Evolutionary conservation across 2,329 filamentous ascomycete species (phyloP).

Genomic region (Cadophora gregata): DNA sequence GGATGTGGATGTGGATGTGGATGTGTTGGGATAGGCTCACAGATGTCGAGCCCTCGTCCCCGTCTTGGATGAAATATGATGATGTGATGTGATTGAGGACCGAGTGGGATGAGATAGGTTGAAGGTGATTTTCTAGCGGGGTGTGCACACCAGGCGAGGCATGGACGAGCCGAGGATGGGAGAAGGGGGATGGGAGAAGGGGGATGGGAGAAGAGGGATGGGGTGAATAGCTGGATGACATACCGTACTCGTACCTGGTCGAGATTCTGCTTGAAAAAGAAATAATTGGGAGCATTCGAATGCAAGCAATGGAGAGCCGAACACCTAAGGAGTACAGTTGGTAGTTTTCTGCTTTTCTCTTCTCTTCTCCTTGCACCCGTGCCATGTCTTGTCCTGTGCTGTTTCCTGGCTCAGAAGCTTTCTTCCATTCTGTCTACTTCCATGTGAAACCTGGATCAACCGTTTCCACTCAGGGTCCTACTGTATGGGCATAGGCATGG

Average conservation of each 20-base stretch:
- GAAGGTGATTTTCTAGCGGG: not conserved
- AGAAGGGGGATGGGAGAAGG: not conserved
- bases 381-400: not conserved
- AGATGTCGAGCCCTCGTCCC: not conserved
- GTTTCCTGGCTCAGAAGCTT: not conserved
- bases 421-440: not conserved
- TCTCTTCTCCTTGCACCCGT: not conserved
- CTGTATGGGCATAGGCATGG: no score
- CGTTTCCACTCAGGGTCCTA: not conserved
- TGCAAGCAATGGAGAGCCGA: not conserved
- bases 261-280: not conserved
- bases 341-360: not conserved
- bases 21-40: slow-evolving; percentile 9
- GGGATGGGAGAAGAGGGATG: not conserved
- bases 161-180: not conserved
- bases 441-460: slow-evolving; percentile 6
- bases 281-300: not conserved
- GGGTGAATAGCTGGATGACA: no score
- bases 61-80: not conserved
- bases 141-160: not conserved
- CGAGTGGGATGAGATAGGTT: not conserved
- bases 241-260: not conserved
- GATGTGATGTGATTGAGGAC: not conserved
- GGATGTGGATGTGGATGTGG: no score
- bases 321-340: not conserved